Base-by-base conservation (phyloP, 139 green algal genomes). In the Chlamydomonas sp. region DNA sequence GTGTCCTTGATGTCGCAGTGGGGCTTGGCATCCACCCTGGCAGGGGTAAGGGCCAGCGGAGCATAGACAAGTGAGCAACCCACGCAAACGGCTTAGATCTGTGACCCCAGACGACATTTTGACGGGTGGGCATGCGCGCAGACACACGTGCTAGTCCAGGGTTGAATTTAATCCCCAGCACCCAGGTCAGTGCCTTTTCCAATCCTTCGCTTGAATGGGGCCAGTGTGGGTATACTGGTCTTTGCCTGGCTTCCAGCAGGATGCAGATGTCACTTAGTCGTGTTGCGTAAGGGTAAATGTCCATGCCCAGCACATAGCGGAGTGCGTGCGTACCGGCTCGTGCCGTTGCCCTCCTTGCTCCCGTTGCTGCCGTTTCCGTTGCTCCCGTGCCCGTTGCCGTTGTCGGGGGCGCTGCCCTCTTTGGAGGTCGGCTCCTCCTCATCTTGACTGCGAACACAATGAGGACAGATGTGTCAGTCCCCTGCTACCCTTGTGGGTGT, bases 361-460 rank as follows among this genome's bases (percentile, higher is more conserved):
- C 87, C 89, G 75, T 91, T 91, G 69, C 67, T 81, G 31, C 88
- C 88, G 62, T 91, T 89, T 10, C 88, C 89, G 80, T 90, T 92
- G 83, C 90, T 90, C 72, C 83, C 88, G 62, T 93, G 72, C 1
- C 85, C 85, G 78, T 80, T 89, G 8, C 84, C 85, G 63, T 90
- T 74, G 16, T 84, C 91, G 16, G 94, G 94, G 0, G 93, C 94
- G 59, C 79, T 91, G 60, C 93, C 94, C 85, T 96, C 94, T 64
- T 96, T 96, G 16, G 89, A 94, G 0, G 90, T 94, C 2, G 92
- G 92, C 74, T 93, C 87, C 58, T 95, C 92, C 63, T 93, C 91
- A 5, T 95, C 92, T 75, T 94, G 88, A 60, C 87, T 90, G 77
- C 77, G 72, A 60, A 31, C 3, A 62, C 18, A 76, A 85, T 57